Base-by-base conservation (phyloP, 305 asterid species). In the Fraxinus velutina region DNA sequence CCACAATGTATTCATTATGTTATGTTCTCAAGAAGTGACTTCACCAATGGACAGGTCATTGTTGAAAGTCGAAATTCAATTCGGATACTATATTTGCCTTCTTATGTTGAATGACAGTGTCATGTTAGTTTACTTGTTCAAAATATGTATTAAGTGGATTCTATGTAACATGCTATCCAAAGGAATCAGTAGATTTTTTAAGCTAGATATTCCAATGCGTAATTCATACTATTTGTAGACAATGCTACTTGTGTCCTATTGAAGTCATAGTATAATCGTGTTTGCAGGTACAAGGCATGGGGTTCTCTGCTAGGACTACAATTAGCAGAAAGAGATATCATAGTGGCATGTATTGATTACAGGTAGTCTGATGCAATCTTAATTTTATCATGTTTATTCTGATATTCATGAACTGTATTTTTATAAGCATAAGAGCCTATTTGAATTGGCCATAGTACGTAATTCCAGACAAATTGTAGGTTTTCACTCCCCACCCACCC, bases 271-370 rank as follows among this genome's bases (percentile, higher is more conserved):
- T 47, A 75, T 71, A 72, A 34, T 70, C 60, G 62, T 80, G 71
- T 57, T 88, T 34, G 89, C 90, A 96, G 97, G 87, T 94, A 96
- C 83, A 96, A 96, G 89, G 98, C 98, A 50, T 96, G 98, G 98
- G 99, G 98, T 83, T 92, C 98, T 74, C 90, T 96, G 62, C 89
- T 94, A 32, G 99, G 99, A 83, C 86, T 88, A 81, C 98, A 94
- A 64, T 87, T 96, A 87, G 92, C 99, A 64, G 93, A 92, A 88
- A 90, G 92, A 83, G 99, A 89, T 84, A 92, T 96, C 85, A 92
- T 96, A 73, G 99, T 96, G 78, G 99, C 98, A 52, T 94, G 98
- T 86, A 83, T 94, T 66, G 99, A 96, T 86, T 96, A 96, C 85
- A 96, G 99, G 99, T 96, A 89, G 75, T 24, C 78, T 79, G 66